phyloP scores from a whole-genome alignment of 2,329 filamentous ascomycete genomes.

The Epichloe gansuensis region DNA sequence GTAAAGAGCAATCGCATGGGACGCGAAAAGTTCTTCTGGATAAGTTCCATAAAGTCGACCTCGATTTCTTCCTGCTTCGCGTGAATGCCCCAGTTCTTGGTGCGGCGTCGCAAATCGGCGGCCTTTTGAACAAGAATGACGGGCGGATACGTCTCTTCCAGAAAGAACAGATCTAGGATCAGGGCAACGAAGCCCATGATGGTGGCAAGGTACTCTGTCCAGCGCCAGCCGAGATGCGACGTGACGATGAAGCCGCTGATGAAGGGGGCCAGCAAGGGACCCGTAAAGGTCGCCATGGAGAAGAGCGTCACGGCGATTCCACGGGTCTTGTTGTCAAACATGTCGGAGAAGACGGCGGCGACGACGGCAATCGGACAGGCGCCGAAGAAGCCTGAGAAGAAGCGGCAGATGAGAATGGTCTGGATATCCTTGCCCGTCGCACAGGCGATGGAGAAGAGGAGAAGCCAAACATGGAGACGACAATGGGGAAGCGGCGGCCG shows the following conservation, averaged over 20 bases:
- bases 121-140: slow-evolving; percentile 52
- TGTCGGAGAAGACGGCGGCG: slow-evolving; percentile 59
- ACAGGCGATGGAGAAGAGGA: slow-evolving; percentile 54
- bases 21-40: slow-evolving; percentile 55
- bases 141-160: slow-evolving; percentile 60
- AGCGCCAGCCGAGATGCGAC: slow-evolving; percentile 57
- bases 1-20: slow-evolving; percentile 53
- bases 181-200: slow-evolving; percentile 54
- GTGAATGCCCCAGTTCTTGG: slow-evolving; percentile 59
- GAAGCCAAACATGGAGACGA: slow-evolving; percentile 55
- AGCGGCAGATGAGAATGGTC: slow-evolving; percentile 57
- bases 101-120: slow-evolving; percentile 47
- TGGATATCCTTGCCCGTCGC: slow-evolving; percentile 57
- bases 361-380: slow-evolving; percentile 57
- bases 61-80: slow-evolving; percentile 63
- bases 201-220: slow-evolving; percentile 53
- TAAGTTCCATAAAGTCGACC: slow-evolving; percentile 49
- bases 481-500: slow-evolving; percentile 51
- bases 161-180: slow-evolving; percentile 45
- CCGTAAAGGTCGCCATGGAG: slow-evolving; percentile 46
- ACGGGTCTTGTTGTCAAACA: slow-evolving; percentile 53
- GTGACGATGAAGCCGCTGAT: slow-evolving; percentile 56
- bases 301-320: slow-evolving; percentile 35
- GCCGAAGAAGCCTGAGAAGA: slow-evolving; percentile 63
- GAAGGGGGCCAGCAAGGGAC: slow-evolving; percentile 55